Percentiles rank a stretch among this genome's conserved stretches.
phyloP scores from a whole-genome alignment of 345 rosid species.

The Salix brachista region DNA sequence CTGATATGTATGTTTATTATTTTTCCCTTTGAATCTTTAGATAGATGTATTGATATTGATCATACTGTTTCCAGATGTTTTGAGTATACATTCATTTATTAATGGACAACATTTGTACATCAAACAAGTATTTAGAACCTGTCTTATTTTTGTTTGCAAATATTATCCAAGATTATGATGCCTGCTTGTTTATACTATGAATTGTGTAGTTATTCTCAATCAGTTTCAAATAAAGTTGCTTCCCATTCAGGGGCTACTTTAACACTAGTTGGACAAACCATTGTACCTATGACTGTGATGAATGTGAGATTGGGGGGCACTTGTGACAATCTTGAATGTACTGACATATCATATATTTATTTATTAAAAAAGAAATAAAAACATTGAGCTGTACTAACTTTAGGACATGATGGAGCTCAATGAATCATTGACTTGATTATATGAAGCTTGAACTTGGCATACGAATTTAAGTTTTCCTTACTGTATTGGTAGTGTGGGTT shows the following conservation, averaged over 20 bases:
- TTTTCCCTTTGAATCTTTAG: neutral
- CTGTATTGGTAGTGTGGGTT: too few relatives aligned
- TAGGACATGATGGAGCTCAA: neutral
- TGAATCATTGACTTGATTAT: neutral
- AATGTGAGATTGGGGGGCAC: too few relatives aligned
- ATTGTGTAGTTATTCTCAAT: too few relatives aligned
- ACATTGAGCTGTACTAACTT: neutral
- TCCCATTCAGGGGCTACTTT: too few relatives aligned
- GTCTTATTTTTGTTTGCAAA: too few relatives aligned
- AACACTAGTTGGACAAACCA: too few relatives aligned
- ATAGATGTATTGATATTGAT: neutral
- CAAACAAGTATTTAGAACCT: neutral
- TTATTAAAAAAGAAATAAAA: neutral
- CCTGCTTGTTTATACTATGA: too few relatives aligned
- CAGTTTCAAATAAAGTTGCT: too few relatives aligned
- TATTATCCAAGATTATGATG: too few relatives aligned
- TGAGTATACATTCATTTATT: neutral
- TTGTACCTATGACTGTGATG: too few relatives aligned
- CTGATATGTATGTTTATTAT: neutral
- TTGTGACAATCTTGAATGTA: neutral
- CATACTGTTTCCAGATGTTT: neutral
- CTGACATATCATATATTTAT: neutral
- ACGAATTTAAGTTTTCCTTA: neutral
- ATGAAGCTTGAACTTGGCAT: neutral
- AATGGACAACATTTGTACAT: neutral